Evolutionary conservation across 352 stramenopile species (phyloP).

Genomic region (Ophiocytium majus): DNA sequence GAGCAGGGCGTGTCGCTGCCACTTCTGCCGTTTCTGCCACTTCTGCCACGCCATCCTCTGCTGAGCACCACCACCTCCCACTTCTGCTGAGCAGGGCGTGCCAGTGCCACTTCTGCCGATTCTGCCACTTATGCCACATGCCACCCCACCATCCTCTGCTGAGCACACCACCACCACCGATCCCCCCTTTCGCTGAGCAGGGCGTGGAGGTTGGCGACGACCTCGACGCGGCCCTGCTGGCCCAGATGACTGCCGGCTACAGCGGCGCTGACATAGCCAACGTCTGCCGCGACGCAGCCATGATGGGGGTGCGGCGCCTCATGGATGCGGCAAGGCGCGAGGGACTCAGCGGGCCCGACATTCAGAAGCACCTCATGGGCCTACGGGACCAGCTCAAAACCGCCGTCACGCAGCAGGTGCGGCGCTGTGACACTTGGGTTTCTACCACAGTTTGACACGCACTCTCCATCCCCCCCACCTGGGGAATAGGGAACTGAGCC

Average conservation of each 20-base stretch:
- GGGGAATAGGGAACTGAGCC: not conserved
- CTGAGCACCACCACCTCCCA: too few relatives aligned
- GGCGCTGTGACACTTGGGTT: too few relatives aligned
- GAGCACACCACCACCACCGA: too few relatives aligned
- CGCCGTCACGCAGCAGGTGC: slow-evolving; percentile 52
- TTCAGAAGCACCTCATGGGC: slow-evolving; percentile 58
- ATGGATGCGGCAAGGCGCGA: slow-evolving; percentile 58
- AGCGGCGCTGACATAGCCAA: slow-evolving; percentile 78
- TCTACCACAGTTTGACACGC: too few relatives aligned
- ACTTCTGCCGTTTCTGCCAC: too few relatives aligned
- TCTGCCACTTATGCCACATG: too few relatives aligned
- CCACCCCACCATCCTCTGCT: too few relatives aligned
- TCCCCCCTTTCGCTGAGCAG: not conserved
- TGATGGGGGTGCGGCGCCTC: slow-evolving; percentile 65
- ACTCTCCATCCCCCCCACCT: slow-evolving; percentile 30
- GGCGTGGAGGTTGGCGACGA: slow-evolving; percentile 53
- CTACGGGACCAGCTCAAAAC: slow-evolving; percentile 56
- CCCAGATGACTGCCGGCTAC: slow-evolving; percentile 75
- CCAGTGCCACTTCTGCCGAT: too few relatives aligned
- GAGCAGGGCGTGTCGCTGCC: too few relatives aligned
- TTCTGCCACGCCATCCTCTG: too few relatives aligned
- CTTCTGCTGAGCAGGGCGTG: too few relatives aligned
- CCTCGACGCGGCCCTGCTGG: slow-evolving; percentile 69
- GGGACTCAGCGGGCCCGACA: slow-evolving; percentile 54
- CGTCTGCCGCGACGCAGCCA: slow-evolving; percentile 69